A percentile compares a stretch with the other conserved stretches of the same genome.
Conservation (phyloP, 2,329 filamentous ascomycete genomes). For the Fusarium solani-melongenae region DNA sequence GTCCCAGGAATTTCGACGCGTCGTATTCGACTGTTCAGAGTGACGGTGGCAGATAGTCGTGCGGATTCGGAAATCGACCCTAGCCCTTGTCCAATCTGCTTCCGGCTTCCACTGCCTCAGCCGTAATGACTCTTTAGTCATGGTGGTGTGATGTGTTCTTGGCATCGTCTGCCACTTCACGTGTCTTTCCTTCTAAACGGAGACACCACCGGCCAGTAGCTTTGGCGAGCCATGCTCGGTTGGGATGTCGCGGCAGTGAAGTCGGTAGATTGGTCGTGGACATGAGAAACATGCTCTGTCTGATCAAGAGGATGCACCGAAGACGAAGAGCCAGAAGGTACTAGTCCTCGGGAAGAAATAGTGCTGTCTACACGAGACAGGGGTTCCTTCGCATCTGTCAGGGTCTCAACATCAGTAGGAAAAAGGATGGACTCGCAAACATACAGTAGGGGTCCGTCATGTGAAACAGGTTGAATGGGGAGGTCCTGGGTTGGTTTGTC, state of each 20-base stretch:
- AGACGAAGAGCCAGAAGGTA: background rate
- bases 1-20: background rate
- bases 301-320: background rate
- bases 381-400: background rate
- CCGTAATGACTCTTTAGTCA: background rate
- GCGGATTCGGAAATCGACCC: background rate
- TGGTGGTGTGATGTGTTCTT: background rate
- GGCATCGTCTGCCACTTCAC: background rate
- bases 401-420: background rate
- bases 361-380: background rate
- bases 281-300: background rate
- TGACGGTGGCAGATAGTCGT: background rate
- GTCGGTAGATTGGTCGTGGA: background rate
- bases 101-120: background rate
- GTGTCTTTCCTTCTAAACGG: background rate
- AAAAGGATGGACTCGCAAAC: background rate
- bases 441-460: background rate
- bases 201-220: background rate
- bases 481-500: background rate
- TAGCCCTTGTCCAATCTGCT: background rate
- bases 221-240: background rate
- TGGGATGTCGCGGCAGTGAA: background rate
- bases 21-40: background rate
- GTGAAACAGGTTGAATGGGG: background rate
- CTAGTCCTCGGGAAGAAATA: background rate